Conservation (phyloP, 441 rosid species). For the Iberis amara region DNA sequence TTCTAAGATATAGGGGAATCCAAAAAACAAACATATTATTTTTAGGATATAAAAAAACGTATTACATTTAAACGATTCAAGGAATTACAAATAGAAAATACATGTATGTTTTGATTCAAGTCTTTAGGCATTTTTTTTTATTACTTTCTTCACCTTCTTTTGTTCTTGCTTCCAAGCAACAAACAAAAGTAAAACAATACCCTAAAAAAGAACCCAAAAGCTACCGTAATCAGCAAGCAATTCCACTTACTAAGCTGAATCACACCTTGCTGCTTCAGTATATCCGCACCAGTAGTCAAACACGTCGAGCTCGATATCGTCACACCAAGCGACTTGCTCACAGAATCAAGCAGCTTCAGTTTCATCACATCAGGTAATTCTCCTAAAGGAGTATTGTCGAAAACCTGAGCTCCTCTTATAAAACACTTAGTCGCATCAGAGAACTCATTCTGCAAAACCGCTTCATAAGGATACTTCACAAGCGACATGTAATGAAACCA, state of each 20-base stretch:
- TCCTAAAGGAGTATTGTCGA: conserved; percentile 66
- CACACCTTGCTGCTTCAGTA: conserved; percentile 53
- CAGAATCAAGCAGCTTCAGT: conserved; percentile 33
- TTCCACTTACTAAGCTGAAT: conserved; percentile 64
- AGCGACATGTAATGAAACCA: conserved; percentile 87
- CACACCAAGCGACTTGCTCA: conserved; percentile 47
- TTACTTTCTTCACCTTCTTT: conserved; percentile 41
- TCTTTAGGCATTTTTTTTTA: not conserved
- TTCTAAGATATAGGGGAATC: no score
- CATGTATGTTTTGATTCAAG: conserved; percentile 11
- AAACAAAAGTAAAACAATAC: conserved; percentile 66
- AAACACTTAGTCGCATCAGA: conserved; percentile 54
- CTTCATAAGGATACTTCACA: conserved; percentile 71
- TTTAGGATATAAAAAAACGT: no score
- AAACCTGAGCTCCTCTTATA: conserved; percentile 59
- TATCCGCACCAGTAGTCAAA: conserved; percentile 59
- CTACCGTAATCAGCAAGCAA: conserved; percentile 68
- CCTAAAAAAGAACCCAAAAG: conserved; percentile 77
- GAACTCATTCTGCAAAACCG: conserved; percentile 64
- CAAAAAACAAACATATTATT: no score
- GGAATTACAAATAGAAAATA: conserved; percentile 22
- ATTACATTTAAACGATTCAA: conserved; percentile 10
- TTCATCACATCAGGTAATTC: conserved; percentile 39
- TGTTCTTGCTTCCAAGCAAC: conserved; percentile 82
- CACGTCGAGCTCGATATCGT: conserved; percentile 62